Conservation (phyloP, 1,139 yeast genomes). For the Hemisphaericaspora subhashii region DNA sequence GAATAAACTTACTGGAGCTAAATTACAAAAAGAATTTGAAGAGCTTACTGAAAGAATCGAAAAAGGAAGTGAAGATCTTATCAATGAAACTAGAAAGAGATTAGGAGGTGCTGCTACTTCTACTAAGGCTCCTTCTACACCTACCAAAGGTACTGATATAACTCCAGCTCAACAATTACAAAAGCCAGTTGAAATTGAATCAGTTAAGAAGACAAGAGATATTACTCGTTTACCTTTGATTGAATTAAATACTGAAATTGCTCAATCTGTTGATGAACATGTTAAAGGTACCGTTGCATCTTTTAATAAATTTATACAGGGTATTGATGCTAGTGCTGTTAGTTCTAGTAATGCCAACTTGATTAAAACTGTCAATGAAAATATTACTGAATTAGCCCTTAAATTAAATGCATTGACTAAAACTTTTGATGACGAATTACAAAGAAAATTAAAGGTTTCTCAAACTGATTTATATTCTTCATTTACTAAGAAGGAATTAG, state of each 20-base stretch:
- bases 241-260: constrained; percentile 22
- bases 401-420: constrained; percentile 38
- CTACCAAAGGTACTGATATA: constrained; percentile 15
- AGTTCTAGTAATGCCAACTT: constrained; percentile 31
- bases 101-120: constrained; percentile 22
- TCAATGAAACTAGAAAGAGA: constrained; percentile 39
- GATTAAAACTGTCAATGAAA: constrained; percentile 32
- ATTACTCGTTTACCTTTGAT: constrained; percentile 39
- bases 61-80: constrained; percentile 34
- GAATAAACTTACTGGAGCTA: constrained; percentile 22
- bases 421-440: constrained; percentile 44
- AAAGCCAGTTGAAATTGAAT: constrained; percentile 42
- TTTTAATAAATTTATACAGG: constrained; percentile 52
- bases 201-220: constrained; percentile 31
- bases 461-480: constrained; percentile 55
- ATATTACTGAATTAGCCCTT: constrained; percentile 30
- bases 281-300: constrained; percentile 49
- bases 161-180: constrained; percentile 49
- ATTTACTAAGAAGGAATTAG: constrained; percentile 57
- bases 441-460: constrained; percentile 34
- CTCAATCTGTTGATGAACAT: constrained; percentile 39
- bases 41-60: constrained; percentile 37
- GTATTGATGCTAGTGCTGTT: constrained; percentile 43
- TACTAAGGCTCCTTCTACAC: constrained; percentile 1
- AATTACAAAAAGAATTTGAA: constrained; percentile 31